Evolutionary conservation across 164 flowering plant genomes (phyloP), one percentile per base, ranked within the genome.

Genomic region (Euptelea pleiosperma): DNA sequence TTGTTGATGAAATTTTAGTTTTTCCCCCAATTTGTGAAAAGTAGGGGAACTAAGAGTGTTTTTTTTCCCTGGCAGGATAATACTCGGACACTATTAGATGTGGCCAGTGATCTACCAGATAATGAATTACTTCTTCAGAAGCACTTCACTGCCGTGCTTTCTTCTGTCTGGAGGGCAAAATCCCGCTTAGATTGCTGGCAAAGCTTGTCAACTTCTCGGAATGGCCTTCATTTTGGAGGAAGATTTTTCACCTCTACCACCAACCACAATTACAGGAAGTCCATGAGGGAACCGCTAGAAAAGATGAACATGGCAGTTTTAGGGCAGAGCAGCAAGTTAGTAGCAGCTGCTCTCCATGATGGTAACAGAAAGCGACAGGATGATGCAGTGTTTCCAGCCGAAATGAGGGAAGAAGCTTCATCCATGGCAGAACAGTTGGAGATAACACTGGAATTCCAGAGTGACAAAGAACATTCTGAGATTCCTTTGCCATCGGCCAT

Each of bases 71-170:
- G 16, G 40, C 77, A 93, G 99, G 99, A 94, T 19, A 80, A 87
- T 53, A 59, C 84, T 42, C 77, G 69, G 8, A 66, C 47, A 45
- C 68, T 94, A 63, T 70, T 94, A 65, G 87, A 82, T 67, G 67
- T 79, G 64, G 78, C 81, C 36, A 72, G 83, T 56, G 88, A 86
- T 72, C 72, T 74, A 62, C 82, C 85, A 29, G 86, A 94, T 74
- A 63, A 69, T 60, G 99, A 91, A 62, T 70, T 76, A 7, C 82
- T 91, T 19, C 76, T 91, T 66, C 99, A 91, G 64, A 87, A 75
- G 61, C 99, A 94, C 72, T 94, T 91, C 68, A 82, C 88, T 63
- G 89, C 91, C 22, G 48, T 94, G 57, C 88, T 94, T 53, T 76
- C 95, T 60, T 73, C 97, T 45, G 80, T 79, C 10, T 94, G 99